Evolutionary conservation across 78 protist species (phyloP), one percentile per base, ranked within the genome.

Genomic region (Chrysochromulina tobinii): DNA sequence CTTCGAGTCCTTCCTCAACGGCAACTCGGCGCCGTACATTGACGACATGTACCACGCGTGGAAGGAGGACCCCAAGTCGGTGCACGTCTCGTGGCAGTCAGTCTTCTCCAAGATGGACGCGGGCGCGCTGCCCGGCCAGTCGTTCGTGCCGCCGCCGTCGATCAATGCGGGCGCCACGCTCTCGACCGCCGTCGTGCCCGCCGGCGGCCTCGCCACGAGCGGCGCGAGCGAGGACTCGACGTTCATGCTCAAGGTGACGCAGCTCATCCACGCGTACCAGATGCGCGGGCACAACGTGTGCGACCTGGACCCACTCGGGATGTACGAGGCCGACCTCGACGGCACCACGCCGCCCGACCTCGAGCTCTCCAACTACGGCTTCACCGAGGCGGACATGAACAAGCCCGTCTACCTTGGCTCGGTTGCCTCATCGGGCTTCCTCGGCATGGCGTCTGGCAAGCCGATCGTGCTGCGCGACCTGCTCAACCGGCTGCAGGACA

Each of bases 231-330:
- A 0, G 48, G 7, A 48, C 11, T 27, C 61, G 48, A 8, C 11
- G 9, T 23, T 64, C 17, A 7, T 3, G 17, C 9, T 38, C 51
- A 15, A 73, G 38, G 79, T 73, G 73, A 27, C n/a, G 89, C 84
- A 84, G 66, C 83, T 66, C 59, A 81, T 69, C 8, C 93, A 64
- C 38, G 89, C 88, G 21, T 81, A 69, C 89, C 72, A 77, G 84
- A 38, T 7, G 54, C 92, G 92, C 53, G 94, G 94, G 58, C 91
- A 88, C 89, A 58, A 54, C 73, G 18, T 64, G 21, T 51, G 81
- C 20, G n/a, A 87, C 59, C 89, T 88, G 51, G 94, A 92, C 85
- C 94, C 94, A 18, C 91, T 92, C 66, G 91, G 84, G 38, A 23
- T 92, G 61, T 75, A 92, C 64, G 64, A 87, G 4, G 94, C 94